phyloP scores from a whole-genome alignment of 768 basidiomycete genomes.

The Naganishia vishniacii region DNA sequence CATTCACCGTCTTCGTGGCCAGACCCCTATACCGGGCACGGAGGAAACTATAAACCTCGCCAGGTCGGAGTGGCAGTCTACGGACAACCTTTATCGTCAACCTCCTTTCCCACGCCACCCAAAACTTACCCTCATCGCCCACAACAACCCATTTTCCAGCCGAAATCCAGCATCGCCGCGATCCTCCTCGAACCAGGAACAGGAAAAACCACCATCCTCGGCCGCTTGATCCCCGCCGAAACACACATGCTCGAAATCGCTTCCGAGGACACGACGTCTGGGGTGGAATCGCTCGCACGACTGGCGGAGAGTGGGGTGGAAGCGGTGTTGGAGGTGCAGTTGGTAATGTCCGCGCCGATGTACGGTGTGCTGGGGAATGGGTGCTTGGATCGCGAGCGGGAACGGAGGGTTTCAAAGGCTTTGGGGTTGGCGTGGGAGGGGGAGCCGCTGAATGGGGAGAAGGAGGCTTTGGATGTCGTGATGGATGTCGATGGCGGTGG shows the following conservation, averaged over 20 bases:
- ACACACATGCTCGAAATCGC: background rate
- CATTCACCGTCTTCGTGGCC: background rate
- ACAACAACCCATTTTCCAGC: background rate
- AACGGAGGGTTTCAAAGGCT: background rate
- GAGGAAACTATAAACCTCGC: background rate
- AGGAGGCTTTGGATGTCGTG: background rate
- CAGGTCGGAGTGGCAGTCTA: background rate
- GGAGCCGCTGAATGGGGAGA: no score
- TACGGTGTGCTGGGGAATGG: no score
- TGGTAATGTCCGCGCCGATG: background rate
- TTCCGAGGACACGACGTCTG: background rate
- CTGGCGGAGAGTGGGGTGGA: background rate
- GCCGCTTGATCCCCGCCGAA: slow-evolving; percentile 1
- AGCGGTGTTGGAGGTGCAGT: slow-evolving; percentile 1
- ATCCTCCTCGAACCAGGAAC: slow-evolving; percentile 14
- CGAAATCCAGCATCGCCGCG: slow-evolving; percentile 8
- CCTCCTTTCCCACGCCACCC: background rate
- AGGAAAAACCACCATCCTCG: slow-evolving; percentile 3
- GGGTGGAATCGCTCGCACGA: background rate
- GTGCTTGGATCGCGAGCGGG: background rate
- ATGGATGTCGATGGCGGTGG: background rate
- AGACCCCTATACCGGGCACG: background rate
- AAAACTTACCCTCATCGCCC: background rate
- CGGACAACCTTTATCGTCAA: background rate
- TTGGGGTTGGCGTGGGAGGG: background rate